A percentile compares a stretch with the other conserved stretches of the same genome.
These are phyloP conservation scores for Coemansia reversa DNA, from an alignment of 192 early-diverging fungal species.

Conservation along the genomic window DNA sequence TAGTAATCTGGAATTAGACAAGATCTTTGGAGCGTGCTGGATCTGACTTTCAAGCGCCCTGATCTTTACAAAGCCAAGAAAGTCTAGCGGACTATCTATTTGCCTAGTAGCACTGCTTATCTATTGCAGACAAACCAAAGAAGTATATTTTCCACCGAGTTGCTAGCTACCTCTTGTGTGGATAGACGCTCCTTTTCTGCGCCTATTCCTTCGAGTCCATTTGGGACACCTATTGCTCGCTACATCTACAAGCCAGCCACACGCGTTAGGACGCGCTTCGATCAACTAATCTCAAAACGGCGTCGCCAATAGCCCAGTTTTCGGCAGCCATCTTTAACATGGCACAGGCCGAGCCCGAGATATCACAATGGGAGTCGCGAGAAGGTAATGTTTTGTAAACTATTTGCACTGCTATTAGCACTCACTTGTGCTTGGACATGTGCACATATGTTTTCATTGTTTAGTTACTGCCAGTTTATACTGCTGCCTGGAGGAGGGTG, in stretches of 20 bases:
- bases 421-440: not conserved
- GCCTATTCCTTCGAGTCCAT: not conserved
- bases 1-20: not conserved
- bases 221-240: not conserved
- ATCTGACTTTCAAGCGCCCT: not conserved
- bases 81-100: not conserved
- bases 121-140: not conserved
- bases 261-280: not conserved
- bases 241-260: not conserved
- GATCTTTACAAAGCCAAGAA: not conserved
- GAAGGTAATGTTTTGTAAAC: conserved; percentile 11
- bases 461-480: not conserved
- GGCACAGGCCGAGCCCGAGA: conserved; percentile 12
- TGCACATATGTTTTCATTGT: not conserved
- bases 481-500: conserved; percentile 1
- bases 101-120: not conserved
- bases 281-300: not conserved
- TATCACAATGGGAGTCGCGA: conserved; percentile 15
- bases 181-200: not conserved
- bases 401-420: not conserved
- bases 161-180: not conserved
- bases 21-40: not conserved
- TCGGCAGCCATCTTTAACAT: conserved; percentile 9
- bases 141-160: not conserved
- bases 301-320: conserved; percentile 11